These are phyloP conservation scores for Hypsizygus ulmarius DNA, from an alignment of 1,284 basidiomycete species.

Conservation along the genomic window DNA sequence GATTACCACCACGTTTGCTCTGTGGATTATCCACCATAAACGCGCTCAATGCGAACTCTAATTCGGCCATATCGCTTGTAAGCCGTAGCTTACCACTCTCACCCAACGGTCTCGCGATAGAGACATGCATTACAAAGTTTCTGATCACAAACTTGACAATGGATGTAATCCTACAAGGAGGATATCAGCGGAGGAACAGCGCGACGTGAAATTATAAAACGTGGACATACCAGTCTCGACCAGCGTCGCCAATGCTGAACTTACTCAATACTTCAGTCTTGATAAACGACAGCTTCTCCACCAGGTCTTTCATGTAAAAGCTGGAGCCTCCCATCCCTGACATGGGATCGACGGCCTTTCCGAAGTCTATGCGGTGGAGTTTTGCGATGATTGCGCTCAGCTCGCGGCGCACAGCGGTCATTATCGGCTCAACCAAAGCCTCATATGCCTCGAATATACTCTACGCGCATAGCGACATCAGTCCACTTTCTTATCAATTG, in stretches of 20 bases:
- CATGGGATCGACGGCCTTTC: conserved; percentile 62
- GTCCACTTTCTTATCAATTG: not conserved
- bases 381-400: conserved; percentile 73
- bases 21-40: conserved; percentile 65
- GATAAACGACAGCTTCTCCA: conserved; percentile 81
- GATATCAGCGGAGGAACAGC: conserved; percentile 10
- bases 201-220: not conserved
- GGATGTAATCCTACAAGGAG: conserved; percentile 51
- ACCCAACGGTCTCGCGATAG: conserved; percentile 82
- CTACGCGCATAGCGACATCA: conserved; percentile 33
- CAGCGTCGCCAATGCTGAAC: conserved; percentile 68
- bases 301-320: conserved; percentile 86
- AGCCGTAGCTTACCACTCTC: conserved; percentile 90
- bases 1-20: conserved; percentile 57
- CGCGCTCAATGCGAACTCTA: conserved; percentile 86
- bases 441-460: conserved; percentile 59
- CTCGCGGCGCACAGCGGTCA: conserved; percentile 76
- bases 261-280: conserved; percentile 72
- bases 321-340: conserved; percentile 69
- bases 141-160: conserved; percentile 77
- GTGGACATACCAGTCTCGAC: conserved; percentile 65
- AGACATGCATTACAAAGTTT: conserved; percentile 87
- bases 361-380: conserved; percentile 82
- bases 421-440: conserved; percentile 66
- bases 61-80: conserved; percentile 92